Evolutionary conservation across 345 rosid genomes (phyloP).

Genomic region (Isatis tinctoria): DNA sequence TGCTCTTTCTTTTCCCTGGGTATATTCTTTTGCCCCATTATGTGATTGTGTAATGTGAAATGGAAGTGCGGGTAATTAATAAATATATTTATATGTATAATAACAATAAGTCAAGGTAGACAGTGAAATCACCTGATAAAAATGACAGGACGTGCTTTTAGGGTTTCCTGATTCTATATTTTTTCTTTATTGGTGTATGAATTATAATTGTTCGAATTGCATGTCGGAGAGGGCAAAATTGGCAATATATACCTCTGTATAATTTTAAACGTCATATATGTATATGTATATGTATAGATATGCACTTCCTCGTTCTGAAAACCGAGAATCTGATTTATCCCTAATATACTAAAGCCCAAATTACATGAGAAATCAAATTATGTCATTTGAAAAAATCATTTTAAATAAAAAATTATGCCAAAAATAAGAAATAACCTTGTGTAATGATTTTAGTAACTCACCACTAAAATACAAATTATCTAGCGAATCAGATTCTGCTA

Average conservation of each 20-base stretch:
- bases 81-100: background rate
- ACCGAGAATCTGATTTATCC: slow-evolving; percentile 4
- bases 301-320: background rate
- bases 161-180: slow-evolving; percentile 22
- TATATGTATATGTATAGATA: too few species aligned
- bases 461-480: too few species aligned
- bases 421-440: too few species aligned
- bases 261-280: background rate
- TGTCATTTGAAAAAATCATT: too few species aligned
- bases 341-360: too few species aligned
- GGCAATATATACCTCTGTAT: slow-evolving; percentile 1
- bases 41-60: slow-evolving; percentile 13
- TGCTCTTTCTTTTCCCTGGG: background rate
- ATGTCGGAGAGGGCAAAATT: slow-evolving; percentile 3
- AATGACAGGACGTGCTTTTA: slow-evolving; percentile 37
- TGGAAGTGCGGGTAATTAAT: background rate
- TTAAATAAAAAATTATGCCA: too few species aligned
- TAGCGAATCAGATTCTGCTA: too few species aligned
- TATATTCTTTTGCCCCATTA: background rate
- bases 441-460: too few species aligned
- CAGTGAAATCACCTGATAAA: slow-evolving; percentile 37
- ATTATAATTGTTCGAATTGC: slow-evolving; percentile 12
- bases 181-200: slow-evolving; percentile 11
- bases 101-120: slow-evolving; percentile 26
- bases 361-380: too few species aligned